Evolutionary conservation across 805 yeast species (phyloP), one percentile per base, ranked within the genome.

Genomic region (Metschnikowia colocasiae): DNA sequence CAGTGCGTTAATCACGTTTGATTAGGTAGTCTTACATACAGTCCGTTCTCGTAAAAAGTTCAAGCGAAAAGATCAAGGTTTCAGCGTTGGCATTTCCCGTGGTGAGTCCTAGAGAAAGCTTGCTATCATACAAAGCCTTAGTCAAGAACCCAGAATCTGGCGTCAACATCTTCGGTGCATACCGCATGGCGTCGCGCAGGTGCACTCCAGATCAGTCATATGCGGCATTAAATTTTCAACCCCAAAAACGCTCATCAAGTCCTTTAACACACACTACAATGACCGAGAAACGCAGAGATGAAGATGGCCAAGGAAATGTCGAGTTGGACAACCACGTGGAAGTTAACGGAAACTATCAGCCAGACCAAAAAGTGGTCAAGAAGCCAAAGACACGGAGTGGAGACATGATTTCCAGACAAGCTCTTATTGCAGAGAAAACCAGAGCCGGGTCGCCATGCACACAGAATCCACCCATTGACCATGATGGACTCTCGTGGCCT

Each of bases 401-500:
- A 19, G 55, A 55, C 15, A 32, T 46, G 32, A 43, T 48, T 15
- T 37, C 46, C n/a, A 25, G 48, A 15, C 52, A 52, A 15, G 50
- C 46, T 35, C 63, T 59, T 42, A 79, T 90, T 0, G 91, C 91
- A 13, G 69, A 85, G 48, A 83, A 78, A 55, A 83, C 89, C 3
- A 74, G 90, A 59, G 87, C 89, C 1, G 90, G 91, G 0, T 81
- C 90, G 4, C 95, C 96, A 18, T 85, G 83, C 62, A 86, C 95
- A 2, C 64, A 85, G 45, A 83, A 81, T 53, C 91, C 96, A 0
- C 94, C 96, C 16, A 84, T 90, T 29, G 96, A 89, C 60, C 81
- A 78, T 37, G 96, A 88, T 65, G 97, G 97, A 0, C 76, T 92
- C 40, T 88, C 96, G 37, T 92, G 97, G 96, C 98, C 97, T 15